Conservation (phyloP, 2,329 filamentous ascomycete genomes). For the Simplicillium aogashimaense region DNA sequence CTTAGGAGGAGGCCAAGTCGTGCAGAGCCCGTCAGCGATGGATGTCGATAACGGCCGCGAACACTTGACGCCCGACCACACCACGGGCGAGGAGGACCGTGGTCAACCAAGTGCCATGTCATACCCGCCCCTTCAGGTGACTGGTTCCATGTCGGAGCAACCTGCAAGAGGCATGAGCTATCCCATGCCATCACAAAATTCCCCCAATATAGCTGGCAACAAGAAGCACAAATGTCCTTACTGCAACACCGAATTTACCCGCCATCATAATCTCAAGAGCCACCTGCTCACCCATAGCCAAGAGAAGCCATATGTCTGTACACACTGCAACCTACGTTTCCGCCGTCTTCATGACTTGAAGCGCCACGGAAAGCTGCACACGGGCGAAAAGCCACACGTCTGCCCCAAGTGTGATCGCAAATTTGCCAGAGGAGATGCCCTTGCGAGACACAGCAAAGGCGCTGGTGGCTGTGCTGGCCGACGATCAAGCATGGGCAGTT, state of each 20-base stretch:
- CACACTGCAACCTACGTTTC: conserved; percentile 88
- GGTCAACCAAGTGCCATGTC: conserved; percentile 39
- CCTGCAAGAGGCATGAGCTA: conserved; percentile 45
- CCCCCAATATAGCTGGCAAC: conserved; percentile 48
- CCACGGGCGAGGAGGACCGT: conserved; percentile 41
- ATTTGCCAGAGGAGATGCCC: conserved; percentile 88
- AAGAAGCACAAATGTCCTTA: conserved; percentile 97
- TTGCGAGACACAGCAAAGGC: conserved; percentile 91
- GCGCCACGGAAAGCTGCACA: conserved; percentile 91
- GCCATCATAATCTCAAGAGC: conserved; percentile 95
- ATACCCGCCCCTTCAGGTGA: conserved; percentile 40
- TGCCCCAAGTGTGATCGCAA: conserved; percentile 91
- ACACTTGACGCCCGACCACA: conserved; percentile 24
- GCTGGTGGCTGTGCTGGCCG: conserved; percentile 91
- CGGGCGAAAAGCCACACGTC: conserved; percentile 88
- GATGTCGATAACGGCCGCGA: conserved; percentile 37
- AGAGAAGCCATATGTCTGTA: conserved; percentile 93
- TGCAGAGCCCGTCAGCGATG: conserved; percentile 43
- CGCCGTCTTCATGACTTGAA: conserved; percentile 90
- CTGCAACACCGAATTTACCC: conserved; percentile 92
- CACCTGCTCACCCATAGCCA: conserved; percentile 96
- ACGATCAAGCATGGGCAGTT: conserved; percentile 75
- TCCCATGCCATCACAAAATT: conserved; percentile 40
- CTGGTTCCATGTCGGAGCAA: conserved; percentile 30
- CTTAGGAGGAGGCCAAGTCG: conserved; percentile 31